Conservation (phyloP, 1,284 basidiomycete genomes). For the Nidula niveotomentosa region DNA sequence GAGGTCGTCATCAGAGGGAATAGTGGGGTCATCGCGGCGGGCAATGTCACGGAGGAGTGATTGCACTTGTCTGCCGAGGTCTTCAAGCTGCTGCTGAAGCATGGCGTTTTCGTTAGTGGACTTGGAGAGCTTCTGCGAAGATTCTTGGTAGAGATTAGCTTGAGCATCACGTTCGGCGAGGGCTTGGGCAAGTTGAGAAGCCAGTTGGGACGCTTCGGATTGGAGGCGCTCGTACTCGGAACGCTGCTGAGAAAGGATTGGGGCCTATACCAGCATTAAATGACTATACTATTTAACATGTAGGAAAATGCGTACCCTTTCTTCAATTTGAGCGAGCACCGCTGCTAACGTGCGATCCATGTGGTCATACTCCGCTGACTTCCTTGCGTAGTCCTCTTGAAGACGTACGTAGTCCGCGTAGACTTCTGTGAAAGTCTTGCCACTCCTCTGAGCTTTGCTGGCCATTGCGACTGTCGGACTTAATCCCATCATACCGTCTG, state of each 20-base stretch:
- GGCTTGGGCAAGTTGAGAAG: slow-evolving; percentile 73
- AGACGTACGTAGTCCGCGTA: slow-evolving; percentile 87
- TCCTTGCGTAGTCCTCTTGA: slow-evolving; percentile 79
- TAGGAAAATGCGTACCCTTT: slow-evolving; percentile 60
- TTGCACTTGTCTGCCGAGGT: slow-evolving; percentile 88
- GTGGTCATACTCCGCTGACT: slow-evolving; percentile 78
- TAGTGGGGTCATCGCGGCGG: slow-evolving; percentile 78
- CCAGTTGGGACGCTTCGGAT: slow-evolving; percentile 78
- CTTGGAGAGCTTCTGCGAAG: slow-evolving; percentile 61
- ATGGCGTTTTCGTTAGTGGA: slow-evolving; percentile 69
- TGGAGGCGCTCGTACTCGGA: slow-evolving; percentile 81
- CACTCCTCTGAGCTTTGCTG: slow-evolving; percentile 71
- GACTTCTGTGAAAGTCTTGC: slow-evolving; percentile 88
- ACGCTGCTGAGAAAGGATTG: slow-evolving; percentile 84
- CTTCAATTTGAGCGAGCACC: slow-evolving; percentile 85
- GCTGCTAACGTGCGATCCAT: slow-evolving; percentile 76
- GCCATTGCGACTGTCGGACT: slow-evolving; percentile 88
- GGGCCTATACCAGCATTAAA: slow-evolving; percentile 57
- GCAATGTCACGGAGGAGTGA: slow-evolving; percentile 78
- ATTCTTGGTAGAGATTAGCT: slow-evolving; percentile 47
- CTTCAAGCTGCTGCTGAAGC: slow-evolving; percentile 78
- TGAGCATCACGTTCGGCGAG: slow-evolving; percentile 68
- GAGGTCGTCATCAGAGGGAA: slow-evolving; percentile 73
- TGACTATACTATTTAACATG: background rate
- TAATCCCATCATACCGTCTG: slow-evolving; percentile 60